phyloP scores from a whole-genome alignment of 2,329 filamentous ascomycete species.

The Pseudogymnoascus sp. region DNA sequence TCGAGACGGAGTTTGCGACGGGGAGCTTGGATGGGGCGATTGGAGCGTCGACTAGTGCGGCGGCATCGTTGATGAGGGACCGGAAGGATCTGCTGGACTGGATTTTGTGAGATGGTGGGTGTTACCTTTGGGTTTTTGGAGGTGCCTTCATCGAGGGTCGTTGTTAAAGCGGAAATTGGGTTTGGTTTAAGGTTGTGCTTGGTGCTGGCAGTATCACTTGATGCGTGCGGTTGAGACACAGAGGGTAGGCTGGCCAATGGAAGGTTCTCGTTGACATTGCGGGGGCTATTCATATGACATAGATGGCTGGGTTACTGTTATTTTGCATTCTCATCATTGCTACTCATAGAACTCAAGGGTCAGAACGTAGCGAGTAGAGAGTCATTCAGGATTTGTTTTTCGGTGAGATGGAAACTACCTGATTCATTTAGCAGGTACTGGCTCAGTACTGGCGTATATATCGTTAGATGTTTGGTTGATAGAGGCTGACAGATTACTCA shows the following conservation, averaged over 20 bases:
- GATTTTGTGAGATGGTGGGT: constrained; percentile 11
- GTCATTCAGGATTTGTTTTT: not conserved
- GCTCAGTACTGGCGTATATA: not conserved
- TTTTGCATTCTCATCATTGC: not conserved
- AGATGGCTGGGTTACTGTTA: not conserved
- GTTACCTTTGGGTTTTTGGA: not conserved
- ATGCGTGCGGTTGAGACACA: not conserved
- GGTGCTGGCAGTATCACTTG: not conserved
- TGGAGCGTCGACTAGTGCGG: constrained; percentile 20
- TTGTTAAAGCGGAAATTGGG: not conserved
- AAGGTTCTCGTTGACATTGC: not conserved
- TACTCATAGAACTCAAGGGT: not conserved
- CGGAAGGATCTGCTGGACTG: constrained; percentile 20
- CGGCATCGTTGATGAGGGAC: constrained; percentile 20
- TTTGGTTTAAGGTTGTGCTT: not conserved
- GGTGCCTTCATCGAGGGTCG: not conserved
- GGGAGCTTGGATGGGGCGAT: constrained; percentile 25
- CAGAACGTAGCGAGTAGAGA: not conserved
- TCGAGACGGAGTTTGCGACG: constrained; percentile 19
- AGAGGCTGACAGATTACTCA: not conserved
- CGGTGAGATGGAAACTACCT: not conserved
- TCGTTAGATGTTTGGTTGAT: not conserved
- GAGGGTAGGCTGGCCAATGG: not conserved
- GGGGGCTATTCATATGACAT: not conserved
- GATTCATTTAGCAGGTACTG: not conserved